Conservation (phyloP, 2,329 filamentous ascomycete species). For the Arthrobotrys pseudoclavata region DNA sequence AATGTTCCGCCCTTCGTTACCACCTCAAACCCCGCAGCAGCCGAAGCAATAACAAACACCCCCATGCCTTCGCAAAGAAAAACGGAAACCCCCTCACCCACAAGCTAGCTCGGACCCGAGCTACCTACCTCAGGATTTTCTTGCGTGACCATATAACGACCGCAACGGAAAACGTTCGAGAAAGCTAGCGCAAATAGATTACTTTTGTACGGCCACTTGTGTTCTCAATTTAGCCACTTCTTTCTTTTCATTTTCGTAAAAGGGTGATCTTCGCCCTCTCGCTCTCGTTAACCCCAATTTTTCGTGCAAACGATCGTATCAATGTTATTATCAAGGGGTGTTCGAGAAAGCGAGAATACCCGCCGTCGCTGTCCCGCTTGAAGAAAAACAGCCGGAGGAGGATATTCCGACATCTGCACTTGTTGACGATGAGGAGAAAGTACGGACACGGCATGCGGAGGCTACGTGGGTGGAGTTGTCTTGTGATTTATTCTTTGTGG, state of each 20-base stretch:
- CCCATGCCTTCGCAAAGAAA: not conserved
- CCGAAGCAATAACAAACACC: constrained; percentile 38
- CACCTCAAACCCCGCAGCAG: constrained; percentile 50
- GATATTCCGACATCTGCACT: constrained; percentile 42
- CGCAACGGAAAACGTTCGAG: not conserved
- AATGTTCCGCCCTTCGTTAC: constrained; percentile 38
- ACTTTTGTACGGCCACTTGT: constrained; percentile 9
- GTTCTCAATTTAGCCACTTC: constrained; percentile 17
- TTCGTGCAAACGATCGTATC: too few species aligned
- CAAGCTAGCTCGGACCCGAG: constrained; percentile 52
- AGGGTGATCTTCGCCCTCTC: constrained; percentile 34
- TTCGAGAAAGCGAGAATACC: constrained; percentile 49
- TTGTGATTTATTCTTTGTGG: constrained; percentile 75
- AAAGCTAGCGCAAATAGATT: not conserved
- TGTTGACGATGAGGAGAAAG: constrained; percentile 51
- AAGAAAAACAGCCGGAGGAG: constrained; percentile 44
- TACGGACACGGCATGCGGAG: constrained; percentile 65
- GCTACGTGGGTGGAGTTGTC: constrained; percentile 73
- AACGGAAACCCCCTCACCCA: constrained; percentile 5
- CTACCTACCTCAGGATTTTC: constrained; percentile 28
- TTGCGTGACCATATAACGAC: not conserved
- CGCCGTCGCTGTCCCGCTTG: constrained; percentile 46
- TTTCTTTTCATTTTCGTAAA: not conserved
- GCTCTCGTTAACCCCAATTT: constrained; percentile 18
- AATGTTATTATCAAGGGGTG: too few species aligned